Conservation (phyloP, 306 rosid genomes). For the Myrica gale region DNA sequence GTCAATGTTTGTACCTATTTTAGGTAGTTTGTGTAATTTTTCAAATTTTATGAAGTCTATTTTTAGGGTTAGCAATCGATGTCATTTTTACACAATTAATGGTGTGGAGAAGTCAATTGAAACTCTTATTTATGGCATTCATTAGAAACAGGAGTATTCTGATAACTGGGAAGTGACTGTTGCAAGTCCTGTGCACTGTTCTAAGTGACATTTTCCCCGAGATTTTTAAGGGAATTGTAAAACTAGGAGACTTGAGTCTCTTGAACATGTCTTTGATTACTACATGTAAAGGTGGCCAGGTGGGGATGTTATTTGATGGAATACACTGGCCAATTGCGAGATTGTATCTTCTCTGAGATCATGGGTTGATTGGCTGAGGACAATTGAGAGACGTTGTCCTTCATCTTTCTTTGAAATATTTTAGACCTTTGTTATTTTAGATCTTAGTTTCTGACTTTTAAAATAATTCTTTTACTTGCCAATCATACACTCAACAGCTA, state of each 20-base stretch:
- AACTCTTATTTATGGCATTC: not conserved
- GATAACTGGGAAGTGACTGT: not conserved
- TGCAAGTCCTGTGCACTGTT: too few relatives aligned
- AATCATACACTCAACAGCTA: too few relatives aligned
- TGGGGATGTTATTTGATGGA: not conserved
- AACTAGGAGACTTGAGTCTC: not conserved
- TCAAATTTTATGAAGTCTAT: not conserved
- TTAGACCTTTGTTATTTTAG: not conserved
- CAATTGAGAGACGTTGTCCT: not conserved
- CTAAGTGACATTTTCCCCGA: not conserved
- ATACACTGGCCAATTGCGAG: not conserved
- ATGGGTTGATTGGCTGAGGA: not conserved
- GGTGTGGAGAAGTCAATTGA: not conserved
- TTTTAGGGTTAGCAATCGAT: not conserved
- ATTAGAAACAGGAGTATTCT: not conserved
- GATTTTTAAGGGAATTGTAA: not conserved
- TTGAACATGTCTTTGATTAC: not conserved
- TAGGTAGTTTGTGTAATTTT: not conserved
- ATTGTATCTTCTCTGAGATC: not conserved
- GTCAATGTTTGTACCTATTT: not conserved
- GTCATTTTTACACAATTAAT: not conserved
- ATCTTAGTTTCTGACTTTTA: not conserved
- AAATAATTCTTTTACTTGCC: too few relatives aligned
- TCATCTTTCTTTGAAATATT: not conserved
- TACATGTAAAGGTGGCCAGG: too few relatives aligned